These are phyloP conservation scores for Trichoderma asperelloides DNA, from an alignment of 495 filamentous ascomycete species.

Conservation along the genomic window DNA sequence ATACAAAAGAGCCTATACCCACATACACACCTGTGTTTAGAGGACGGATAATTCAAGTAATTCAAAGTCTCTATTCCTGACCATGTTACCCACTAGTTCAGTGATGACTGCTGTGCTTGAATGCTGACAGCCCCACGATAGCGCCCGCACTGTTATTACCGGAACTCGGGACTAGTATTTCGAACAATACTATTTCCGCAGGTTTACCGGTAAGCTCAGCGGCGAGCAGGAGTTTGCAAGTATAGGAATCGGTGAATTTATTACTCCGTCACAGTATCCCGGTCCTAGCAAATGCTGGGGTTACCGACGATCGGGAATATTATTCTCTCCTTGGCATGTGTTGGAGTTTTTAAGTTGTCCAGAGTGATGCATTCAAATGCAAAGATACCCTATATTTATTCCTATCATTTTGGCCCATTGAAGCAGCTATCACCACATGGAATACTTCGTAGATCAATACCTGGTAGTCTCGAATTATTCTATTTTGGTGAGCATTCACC, in stretches of 20 bases:
- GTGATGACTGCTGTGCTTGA: neutral
- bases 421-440: too few relatives aligned
- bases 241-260: neutral
- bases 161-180: neutral
- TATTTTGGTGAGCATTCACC: too few relatives aligned
- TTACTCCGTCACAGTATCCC: neutral
- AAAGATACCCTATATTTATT: neutral
- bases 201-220: neutral
- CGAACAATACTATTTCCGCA: neutral
- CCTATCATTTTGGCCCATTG: too few relatives aligned
- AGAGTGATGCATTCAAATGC: neutral
- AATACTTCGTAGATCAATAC: too few relatives aligned
- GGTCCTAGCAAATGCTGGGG: neutral
- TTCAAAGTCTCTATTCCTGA: neutral
- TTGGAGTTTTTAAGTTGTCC: neutral
- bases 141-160: neutral
- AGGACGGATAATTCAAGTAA: neutral
- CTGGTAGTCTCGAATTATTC: too few relatives aligned
- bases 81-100: neutral
- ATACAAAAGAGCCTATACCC: too few relatives aligned
- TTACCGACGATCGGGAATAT: neutral
- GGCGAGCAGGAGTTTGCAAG: neutral
- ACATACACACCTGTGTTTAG: neutral
- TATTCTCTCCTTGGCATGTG: neutral
- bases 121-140: neutral